A percentile compares a stretch with the other conserved stretches of the same genome.
Evolutionary conservation across 2,329 filamentous ascomycete genomes (phyloP).

Genomic region (Sporothrix dimorphospora): DNA sequence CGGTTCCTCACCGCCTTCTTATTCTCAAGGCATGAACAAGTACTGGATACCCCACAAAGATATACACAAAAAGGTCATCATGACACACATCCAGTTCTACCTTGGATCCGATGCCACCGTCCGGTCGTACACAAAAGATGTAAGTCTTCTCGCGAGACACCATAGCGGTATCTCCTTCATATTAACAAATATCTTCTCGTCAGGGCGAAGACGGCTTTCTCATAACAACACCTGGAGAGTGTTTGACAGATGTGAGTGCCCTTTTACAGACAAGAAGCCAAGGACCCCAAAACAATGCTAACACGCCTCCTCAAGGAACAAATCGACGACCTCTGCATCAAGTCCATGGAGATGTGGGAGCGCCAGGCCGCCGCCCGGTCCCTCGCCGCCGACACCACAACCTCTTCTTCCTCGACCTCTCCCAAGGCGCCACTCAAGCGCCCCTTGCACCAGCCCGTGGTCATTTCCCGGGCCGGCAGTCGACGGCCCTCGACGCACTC

Average conservation of each 20-base stretch:
- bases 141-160: constrained; percentile 37
- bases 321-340: constrained; percentile 64
- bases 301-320: constrained; percentile 53
- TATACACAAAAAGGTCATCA: constrained; percentile 64
- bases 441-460: constrained; percentile 59
- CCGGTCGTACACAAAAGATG: constrained; percentile 59
- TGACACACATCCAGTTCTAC: constrained; percentile 60
- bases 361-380: constrained; percentile 55
- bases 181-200: background rate
- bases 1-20: constrained; percentile 31
- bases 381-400: background rate
- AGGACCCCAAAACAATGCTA: background rate
- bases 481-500: constrained; percentile 33
- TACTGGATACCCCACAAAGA: constrained; percentile 65
- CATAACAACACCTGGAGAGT: constrained; percentile 60
- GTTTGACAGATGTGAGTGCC: constrained; percentile 60
- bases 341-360: constrained; percentile 62
- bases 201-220: constrained; percentile 65
- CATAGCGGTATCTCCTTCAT: background rate
- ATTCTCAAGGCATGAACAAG: constrained; percentile 53
- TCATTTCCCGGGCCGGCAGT: constrained; percentile 50
- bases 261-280: background rate
- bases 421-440: constrained; percentile 56
- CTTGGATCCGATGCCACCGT: constrained; percentile 62
- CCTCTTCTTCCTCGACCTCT: constrained; percentile 44